A percentile compares a stretch with the other conserved stretches of the same genome.
Conservation (phyloP, 345 rosid genomes). For the Syzygium aromaticum region DNA sequence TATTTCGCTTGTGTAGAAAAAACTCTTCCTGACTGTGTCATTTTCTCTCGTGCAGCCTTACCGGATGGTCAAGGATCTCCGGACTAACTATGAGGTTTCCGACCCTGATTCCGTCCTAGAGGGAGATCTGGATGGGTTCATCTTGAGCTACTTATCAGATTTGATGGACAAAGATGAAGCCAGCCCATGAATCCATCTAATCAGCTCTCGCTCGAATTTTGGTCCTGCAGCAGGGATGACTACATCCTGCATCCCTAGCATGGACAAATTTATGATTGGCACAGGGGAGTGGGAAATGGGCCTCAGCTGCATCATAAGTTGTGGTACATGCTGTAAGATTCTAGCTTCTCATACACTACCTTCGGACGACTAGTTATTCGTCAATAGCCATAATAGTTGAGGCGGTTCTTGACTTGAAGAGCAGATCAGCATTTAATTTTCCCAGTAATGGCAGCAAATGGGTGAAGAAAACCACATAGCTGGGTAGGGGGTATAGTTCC, state of each 20-base stretch:
- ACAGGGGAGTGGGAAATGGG: not conserved
- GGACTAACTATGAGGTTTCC: slow-evolving; percentile 83
- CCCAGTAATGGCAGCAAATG: not conserved
- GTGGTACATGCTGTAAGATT: not conserved
- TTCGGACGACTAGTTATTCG: not conserved
- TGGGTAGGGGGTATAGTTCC: not conserved
- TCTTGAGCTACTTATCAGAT: slow-evolving; percentile 73
- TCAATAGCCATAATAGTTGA: not conserved
- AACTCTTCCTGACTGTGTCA: not conserved
- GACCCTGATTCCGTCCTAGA: slow-evolving; percentile 88
- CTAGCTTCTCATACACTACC: not conserved
- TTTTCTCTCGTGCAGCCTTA: slow-evolving; percentile 51
- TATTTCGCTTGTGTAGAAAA: not conserved
- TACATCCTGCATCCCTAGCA: not conserved
- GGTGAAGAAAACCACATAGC: not conserved
- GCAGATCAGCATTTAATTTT: not conserved
- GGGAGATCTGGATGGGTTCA: slow-evolving; percentile 82
- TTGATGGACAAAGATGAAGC: slow-evolving; percentile 50
- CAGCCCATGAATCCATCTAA: not conserved
- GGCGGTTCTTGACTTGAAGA: not conserved
- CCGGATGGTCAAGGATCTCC: slow-evolving; percentile 87
- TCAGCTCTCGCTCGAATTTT: not conserved
- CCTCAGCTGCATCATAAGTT: not conserved
- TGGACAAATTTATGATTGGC: not conserved
- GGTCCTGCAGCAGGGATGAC: not conserved